Conservation (phyloP, 2,329 filamentous ascomycete species). For the Elsinoe arachidis region DNA sequence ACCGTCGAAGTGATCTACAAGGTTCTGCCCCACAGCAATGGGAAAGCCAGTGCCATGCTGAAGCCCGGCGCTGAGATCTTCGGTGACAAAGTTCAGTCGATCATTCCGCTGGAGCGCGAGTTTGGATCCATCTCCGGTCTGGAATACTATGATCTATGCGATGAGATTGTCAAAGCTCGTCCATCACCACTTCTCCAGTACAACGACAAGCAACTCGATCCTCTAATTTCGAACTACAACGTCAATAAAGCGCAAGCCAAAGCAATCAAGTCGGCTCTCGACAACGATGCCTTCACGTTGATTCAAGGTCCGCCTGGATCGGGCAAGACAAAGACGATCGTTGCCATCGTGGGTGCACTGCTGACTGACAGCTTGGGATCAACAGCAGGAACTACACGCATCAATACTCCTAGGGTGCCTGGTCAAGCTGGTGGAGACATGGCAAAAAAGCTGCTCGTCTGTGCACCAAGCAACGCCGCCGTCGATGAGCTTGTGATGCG, state of each 20-base stretch:
- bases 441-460: slow-evolving; percentile 83
- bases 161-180: slow-evolving; percentile 80
- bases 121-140: slow-evolving; percentile 85
- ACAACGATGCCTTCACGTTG: slow-evolving; percentile 94
- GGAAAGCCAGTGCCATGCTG: slow-evolving; percentile 34
- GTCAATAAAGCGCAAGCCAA: slow-evolving; percentile 85
- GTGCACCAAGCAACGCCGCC: slow-evolving; percentile 95
- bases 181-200: slow-evolving; percentile 84
- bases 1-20: slow-evolving; percentile 79
- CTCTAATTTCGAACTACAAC: slow-evolving; percentile 65
- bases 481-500: slow-evolving; percentile 93
- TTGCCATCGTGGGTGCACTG: slow-evolving; percentile 87
- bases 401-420: slow-evolving; percentile 29
- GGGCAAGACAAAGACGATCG: slow-evolving; percentile 96
- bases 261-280: slow-evolving; percentile 81
- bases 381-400: slow-evolving; percentile 22
- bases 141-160: slow-evolving; percentile 91
- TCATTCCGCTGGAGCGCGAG: slow-evolving; percentile 91
- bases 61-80: slow-evolving; percentile 61
- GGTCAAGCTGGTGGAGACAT: slow-evolving; percentile 23
- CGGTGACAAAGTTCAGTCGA: slow-evolving; percentile 78
- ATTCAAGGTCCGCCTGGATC: slow-evolving; percentile 95
- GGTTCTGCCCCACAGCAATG: slow-evolving; percentile 49
- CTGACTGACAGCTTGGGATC: slow-evolving; percentile 53
- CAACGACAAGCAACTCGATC: slow-evolving; percentile 60